Evolutionary conservation across 495 filamentous ascomycete species (phyloP).

Genomic region (Tuber umbilicatum): DNA sequence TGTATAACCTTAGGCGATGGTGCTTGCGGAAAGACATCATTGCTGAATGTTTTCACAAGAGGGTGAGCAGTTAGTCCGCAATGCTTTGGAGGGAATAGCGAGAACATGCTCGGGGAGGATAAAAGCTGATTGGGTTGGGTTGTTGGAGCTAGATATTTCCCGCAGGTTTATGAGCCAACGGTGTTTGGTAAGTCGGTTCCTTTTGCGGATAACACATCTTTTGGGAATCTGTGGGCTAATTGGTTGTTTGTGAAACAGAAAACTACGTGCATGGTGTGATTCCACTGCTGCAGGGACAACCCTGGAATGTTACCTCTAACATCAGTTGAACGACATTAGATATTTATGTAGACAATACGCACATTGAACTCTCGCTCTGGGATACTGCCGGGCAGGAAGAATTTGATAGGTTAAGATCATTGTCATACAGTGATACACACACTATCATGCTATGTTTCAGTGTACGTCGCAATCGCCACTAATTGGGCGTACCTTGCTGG

Average conservation of each 20-base stretch:
- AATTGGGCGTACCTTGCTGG: neutral
- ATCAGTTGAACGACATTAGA: slow-evolving; percentile 50
- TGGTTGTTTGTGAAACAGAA: slow-evolving; percentile 49
- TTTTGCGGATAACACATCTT: slow-evolving; percentile 8
- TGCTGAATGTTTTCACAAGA: slow-evolving; percentile 97
- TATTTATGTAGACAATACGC: slow-evolving; percentile 92
- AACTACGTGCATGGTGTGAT: slow-evolving; percentile 92
- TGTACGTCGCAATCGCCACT: slow-evolving; percentile 45
- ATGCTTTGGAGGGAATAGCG: slow-evolving; percentile 10
- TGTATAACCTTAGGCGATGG: slow-evolving; percentile 63
- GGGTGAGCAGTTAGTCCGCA: slow-evolving; percentile 54
- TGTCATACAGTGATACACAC: slow-evolving; percentile 97
- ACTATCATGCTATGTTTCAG: slow-evolving; percentile 98
- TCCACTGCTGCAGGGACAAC: slow-evolving; percentile 21
- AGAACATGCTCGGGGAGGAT: neutral
- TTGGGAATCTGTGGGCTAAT: slow-evolving; percentile 39
- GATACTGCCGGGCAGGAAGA: slow-evolving; percentile 98
- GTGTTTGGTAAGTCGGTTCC: slow-evolving; percentile 64
- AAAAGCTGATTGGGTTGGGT: slow-evolving; percentile 18
- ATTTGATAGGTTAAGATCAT: slow-evolving; percentile 90
- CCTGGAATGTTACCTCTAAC: slow-evolving; percentile 7
- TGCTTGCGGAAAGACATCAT: slow-evolving; percentile 94
- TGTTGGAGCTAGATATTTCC: slow-evolving; percentile 66
- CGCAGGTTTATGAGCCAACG: slow-evolving; percentile 96
- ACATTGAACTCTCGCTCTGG: slow-evolving; percentile 96